Evolutionary conservation across 1,284 basidiomycete genomes (phyloP).

Genomic region (Exobasidium cylindrosporum): DNA sequence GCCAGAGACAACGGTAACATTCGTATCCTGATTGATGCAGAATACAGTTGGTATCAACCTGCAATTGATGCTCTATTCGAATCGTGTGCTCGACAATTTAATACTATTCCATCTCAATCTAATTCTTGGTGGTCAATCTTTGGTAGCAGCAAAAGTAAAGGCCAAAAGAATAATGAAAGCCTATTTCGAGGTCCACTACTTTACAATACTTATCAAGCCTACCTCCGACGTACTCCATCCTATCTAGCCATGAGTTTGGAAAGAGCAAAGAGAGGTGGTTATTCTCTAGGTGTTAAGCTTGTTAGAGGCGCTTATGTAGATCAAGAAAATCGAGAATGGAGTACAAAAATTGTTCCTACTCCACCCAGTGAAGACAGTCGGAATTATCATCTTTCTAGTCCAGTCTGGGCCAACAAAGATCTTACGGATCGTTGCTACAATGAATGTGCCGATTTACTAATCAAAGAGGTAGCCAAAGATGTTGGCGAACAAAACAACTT

Average conservation of each 20-base stretch:
- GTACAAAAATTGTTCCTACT: constrained; percentile 30
- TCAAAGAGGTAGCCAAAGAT: constrained; percentile 62
- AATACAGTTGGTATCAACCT: constrained; percentile 47
- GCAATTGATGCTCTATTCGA: constrained; percentile 50
- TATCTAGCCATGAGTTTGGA: constrained; percentile 68
- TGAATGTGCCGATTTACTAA: constrained; percentile 64
- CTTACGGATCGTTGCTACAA: constrained; percentile 82
- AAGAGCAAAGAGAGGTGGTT: constrained; percentile 70
- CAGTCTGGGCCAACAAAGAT: constrained; percentile 59
- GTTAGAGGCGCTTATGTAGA: constrained; percentile 91
- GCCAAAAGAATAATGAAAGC: not conserved
- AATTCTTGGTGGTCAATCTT: not conserved
- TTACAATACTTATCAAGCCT: constrained; percentile 48
- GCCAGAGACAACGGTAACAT: constrained; percentile 38
- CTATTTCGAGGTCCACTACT: constrained; percentile 28
- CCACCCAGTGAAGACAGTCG: constrained; percentile 24
- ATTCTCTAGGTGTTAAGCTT: constrained; percentile 85
- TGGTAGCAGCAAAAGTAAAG: not conserved
- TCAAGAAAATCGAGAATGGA: constrained; percentile 63
- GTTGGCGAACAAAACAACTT: constrained; percentile 14
- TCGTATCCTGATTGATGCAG: constrained; percentile 43
- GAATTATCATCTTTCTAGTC: constrained; percentile 49
- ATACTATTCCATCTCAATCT: constrained; percentile 16
- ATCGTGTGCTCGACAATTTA: constrained; percentile 42
- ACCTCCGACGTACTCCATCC: constrained; percentile 62